Percentiles rank a stretch among this genome's conserved stretches.
phyloP scores from a whole-genome alignment of 768 basidiomycete genomes.

The Udeniomyces megalosporus region DNA sequence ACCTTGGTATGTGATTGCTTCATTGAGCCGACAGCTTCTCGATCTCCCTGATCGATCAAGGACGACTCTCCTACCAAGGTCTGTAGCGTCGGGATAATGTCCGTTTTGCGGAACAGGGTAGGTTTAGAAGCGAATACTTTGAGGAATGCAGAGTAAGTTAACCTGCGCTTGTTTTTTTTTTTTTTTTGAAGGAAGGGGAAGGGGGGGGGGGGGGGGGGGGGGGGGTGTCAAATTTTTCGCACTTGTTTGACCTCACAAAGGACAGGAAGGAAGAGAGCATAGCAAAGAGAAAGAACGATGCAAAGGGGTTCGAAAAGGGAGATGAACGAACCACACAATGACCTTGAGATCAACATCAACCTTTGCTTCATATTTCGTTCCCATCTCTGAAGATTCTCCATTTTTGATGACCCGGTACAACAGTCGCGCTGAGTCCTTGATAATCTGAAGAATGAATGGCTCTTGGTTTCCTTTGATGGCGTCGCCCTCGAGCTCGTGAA shows the following conservation, averaged over 20 bases:
- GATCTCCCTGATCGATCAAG: too few relatives aligned
- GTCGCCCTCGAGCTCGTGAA: conserved; percentile 30
- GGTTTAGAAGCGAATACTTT: conserved; percentile 44
- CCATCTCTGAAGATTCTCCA: conserved; percentile 36
- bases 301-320: background rate
- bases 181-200: too few relatives aligned
- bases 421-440: too few relatives aligned
- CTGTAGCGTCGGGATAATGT: too few relatives aligned
- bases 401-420: conserved; percentile 40
- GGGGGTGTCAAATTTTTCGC: too few relatives aligned
- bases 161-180: conserved; percentile 35
- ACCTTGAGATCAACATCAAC: conserved; percentile 38
- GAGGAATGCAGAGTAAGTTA: conserved; percentile 65
- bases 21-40: too few relatives aligned
- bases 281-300: background rate
- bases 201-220: too few relatives aligned
- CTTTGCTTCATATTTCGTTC: conserved; percentile 29
- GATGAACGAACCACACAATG: conserved; percentile 42
- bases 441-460: background rate
- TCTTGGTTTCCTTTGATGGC: conserved; percentile 2
- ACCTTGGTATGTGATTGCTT: too few relatives aligned
- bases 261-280: too few relatives aligned
- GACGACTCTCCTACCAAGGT: background rate
- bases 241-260: too few relatives aligned
- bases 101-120: conserved; percentile 20